Evolutionary conservation across 768 basidiomycete genomes (phyloP).

Genomic region (Hydnum rufescens): DNA sequence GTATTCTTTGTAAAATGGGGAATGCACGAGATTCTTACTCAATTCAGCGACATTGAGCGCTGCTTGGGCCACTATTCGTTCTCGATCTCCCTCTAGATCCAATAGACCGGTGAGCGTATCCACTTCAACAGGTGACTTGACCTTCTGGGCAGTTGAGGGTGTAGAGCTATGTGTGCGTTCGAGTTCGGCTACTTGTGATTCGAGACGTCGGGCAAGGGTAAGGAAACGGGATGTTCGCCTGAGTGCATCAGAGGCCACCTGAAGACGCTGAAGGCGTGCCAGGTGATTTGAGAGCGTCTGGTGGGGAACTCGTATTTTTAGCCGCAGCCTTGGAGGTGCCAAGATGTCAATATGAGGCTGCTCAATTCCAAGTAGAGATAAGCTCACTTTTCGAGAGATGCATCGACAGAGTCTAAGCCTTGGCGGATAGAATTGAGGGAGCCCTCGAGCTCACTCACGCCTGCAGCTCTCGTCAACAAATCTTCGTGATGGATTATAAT

Average conservation of each 20-base stretch:
- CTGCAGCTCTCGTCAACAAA: constrained; percentile 63
- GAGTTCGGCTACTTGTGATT: constrained; percentile 69
- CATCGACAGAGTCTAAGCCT: constrained; percentile 54
- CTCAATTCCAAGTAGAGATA: constrained; percentile 12
- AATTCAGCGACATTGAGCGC: constrained; percentile 89
- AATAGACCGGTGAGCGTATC: constrained; percentile 1
- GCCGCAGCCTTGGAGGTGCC: constrained; percentile 39
- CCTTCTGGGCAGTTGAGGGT: background rate
- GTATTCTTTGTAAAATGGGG: background rate
- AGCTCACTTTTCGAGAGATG: constrained; percentile 52
- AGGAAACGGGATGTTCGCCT: constrained; percentile 73
- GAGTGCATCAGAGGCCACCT: constrained; percentile 67
- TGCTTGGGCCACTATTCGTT: constrained; percentile 77
- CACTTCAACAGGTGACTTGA: background rate
- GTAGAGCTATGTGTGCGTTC: constrained; percentile 8
- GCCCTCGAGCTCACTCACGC: constrained; percentile 46
- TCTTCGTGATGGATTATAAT: constrained; percentile 70
- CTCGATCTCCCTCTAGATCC: constrained; percentile 47
- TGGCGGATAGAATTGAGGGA: constrained; percentile 45
- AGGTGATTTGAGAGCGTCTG: constrained; percentile 53
- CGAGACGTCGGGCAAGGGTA: constrained; percentile 59
- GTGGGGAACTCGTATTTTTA: constrained; percentile 75
- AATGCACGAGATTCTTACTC: constrained; percentile 28
- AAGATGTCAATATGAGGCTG: constrained; percentile 7
- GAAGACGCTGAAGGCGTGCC: constrained; percentile 51